Percentiles rank a stretch among this genome's conserved stretches.
These are phyloP conservation scores for Clarireedia paspali DNA, from an alignment of 2,329 filamentous ascomycete genomes.

Conservation along the genomic window DNA sequence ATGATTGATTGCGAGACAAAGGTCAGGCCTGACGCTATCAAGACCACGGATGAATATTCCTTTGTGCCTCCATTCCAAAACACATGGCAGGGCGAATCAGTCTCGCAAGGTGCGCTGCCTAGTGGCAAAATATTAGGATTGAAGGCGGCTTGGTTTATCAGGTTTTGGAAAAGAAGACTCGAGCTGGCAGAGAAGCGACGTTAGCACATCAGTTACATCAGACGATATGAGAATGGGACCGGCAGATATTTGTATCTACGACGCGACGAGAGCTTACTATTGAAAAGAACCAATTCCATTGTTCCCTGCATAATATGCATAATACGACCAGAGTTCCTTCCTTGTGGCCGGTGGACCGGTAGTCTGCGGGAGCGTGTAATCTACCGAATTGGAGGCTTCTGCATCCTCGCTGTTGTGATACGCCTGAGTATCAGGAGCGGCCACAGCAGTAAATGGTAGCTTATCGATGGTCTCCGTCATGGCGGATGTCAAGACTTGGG, in stretches of 20 bases:
- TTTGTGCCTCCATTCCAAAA: conserved; percentile 26
- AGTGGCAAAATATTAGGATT: conserved; percentile 27
- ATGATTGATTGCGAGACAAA: conserved; percentile 24
- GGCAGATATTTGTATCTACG: not conserved
- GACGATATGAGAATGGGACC: too few relatives aligned
- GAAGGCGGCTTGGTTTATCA: conserved; percentile 28
- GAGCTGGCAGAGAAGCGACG: conserved; percentile 15
- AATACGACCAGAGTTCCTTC: conserved; percentile 26
- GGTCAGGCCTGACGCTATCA: conserved; percentile 25
- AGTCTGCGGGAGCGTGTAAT: not conserved
- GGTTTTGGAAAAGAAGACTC: conserved; percentile 28
- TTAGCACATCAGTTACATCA: not conserved
- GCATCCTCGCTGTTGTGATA: conserved; percentile 14
- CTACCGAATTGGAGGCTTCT: conserved; percentile 2
- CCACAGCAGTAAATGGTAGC: conserved; percentile 20
- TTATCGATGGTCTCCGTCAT: conserved; percentile 11
- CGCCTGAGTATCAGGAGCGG: conserved; percentile 11
- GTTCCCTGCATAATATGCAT: conserved; percentile 27
- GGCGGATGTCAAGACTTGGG: not conserved
- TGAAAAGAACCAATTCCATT: conserved; percentile 28
- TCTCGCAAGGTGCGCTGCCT: conserved; percentile 22
- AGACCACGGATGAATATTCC: conserved; percentile 24
- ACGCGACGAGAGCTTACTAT: conserved; percentile 22
- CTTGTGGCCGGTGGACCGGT: conserved; percentile 19
- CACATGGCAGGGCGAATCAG: conserved; percentile 26